A percentile compares a stretch with the other conserved stretches of the same genome.
Evolutionary conservation across 176 grass and related monocot genomes (phyloP).

Genomic region (Avena insularis): DNA sequence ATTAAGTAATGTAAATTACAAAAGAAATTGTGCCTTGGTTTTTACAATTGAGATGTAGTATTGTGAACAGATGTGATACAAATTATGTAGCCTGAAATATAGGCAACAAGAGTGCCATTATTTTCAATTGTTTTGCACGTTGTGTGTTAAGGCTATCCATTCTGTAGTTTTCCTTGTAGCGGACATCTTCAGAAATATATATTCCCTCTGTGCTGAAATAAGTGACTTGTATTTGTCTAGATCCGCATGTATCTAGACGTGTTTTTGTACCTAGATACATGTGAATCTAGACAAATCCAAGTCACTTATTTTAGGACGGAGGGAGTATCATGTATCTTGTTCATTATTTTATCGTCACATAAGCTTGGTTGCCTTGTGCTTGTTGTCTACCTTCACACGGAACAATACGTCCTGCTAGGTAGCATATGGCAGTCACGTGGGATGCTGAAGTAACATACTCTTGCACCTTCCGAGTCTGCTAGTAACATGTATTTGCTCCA

Average conservation of each 20-base stretch:
- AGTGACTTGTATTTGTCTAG: too few relatives aligned
- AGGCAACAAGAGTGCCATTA: neutral
- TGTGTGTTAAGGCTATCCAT: neutral
- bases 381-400: neutral
- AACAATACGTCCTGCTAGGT: neutral
- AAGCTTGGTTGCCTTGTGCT: neutral
- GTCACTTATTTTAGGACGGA: too few relatives aligned
- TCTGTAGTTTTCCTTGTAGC: neutral
- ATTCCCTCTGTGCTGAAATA: too few relatives aligned
- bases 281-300: too few relatives aligned
- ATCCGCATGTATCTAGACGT: too few relatives aligned
- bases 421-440: neutral
- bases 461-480: neutral
- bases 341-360: neutral
- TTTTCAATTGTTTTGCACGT: neutral
- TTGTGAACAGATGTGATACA: neutral
- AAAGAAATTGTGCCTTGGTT: neutral
- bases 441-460: neutral
- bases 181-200: neutral
- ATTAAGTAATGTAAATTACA: neutral
- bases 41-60: neutral
- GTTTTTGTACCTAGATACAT: too few relatives aligned
- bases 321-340: neutral
- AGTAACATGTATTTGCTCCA: slow-evolving; percentile 7
- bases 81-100: neutral